Conservation (phyloP, 2,329 filamentous ascomycete species). For the Periconia sp. region DNA sequence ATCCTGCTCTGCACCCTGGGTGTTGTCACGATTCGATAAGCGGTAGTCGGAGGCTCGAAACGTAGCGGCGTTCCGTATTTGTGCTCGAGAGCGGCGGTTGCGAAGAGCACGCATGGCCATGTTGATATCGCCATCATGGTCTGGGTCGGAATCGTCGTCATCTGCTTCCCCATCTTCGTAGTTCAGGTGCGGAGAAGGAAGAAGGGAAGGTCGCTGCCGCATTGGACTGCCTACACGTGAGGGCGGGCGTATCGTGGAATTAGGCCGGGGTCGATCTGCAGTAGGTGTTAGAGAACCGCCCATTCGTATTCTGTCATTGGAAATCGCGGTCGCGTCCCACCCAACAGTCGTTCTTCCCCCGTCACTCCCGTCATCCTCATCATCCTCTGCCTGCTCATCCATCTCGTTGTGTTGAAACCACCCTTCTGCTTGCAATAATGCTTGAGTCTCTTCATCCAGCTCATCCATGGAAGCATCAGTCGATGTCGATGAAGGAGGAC, state of each 20-base stretch:
- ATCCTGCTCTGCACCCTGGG: constrained; percentile 35
- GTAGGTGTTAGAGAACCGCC: constrained; percentile 51
- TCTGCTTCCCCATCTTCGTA: constrained; percentile 48
- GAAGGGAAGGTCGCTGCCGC: constrained; percentile 40
- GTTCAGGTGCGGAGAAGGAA: constrained; percentile 36
- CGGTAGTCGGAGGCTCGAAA: constrained; percentile 24
- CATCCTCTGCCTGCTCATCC: constrained; percentile 42
- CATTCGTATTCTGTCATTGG: constrained; percentile 48
- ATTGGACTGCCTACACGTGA: constrained; percentile 40
- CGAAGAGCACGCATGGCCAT: constrained; percentile 37
- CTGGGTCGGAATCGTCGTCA: constrained; percentile 44
- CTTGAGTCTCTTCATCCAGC: constrained; percentile 43
- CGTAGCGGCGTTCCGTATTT: constrained; percentile 32
- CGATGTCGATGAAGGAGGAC: constrained; percentile 35
- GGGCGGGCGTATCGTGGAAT: constrained; percentile 42
- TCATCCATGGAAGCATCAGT: constrained; percentile 40
- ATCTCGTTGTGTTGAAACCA: constrained; percentile 41
- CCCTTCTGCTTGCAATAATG: constrained; percentile 36
- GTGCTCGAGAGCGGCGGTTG: constrained; percentile 36
- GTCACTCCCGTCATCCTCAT: constrained; percentile 41
- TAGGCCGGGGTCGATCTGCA: constrained; percentile 48
- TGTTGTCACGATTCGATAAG: constrained; percentile 27
- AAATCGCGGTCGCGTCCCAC: constrained; percentile 49
- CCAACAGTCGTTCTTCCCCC: constrained; percentile 48
- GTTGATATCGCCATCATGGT: constrained; percentile 41